Conservation (phyloP, 2,329 filamentous ascomycete species). For the Fonsecaea erecta region DNA sequence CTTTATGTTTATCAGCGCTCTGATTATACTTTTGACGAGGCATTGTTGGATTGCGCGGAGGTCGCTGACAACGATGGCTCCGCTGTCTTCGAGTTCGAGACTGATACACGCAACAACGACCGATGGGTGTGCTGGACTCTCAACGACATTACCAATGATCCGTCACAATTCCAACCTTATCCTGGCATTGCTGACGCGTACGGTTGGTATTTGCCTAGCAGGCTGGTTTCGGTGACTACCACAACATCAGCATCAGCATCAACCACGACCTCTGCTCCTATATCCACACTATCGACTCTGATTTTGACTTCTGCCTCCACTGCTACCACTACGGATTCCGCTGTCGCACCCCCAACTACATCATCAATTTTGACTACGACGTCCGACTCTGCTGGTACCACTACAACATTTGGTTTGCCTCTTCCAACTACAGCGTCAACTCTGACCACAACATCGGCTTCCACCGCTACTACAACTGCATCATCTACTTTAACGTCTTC, state of each 20-base stretch:
- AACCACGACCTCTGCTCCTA: not conserved
- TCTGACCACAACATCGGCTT: not conserved
- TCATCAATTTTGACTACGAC: not conserved
- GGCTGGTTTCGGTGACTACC: not conserved
- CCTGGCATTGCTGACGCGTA: conserved; percentile 13
- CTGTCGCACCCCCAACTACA: not conserved
- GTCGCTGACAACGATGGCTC: conserved; percentile 12
- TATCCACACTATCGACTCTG: not conserved
- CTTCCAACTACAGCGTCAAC: not conserved
- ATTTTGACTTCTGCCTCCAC: not conserved
- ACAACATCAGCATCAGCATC: not conserved
- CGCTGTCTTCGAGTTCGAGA: conserved; percentile 14
- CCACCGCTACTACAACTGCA: not conserved
- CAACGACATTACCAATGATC: conserved; percentile 14
- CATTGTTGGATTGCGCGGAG: conserved; percentile 1
- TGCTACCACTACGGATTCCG: not conserved
- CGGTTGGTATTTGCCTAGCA: conserved; percentile 13
- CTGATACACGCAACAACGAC: conserved; percentile 8
- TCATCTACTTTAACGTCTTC: not conserved
- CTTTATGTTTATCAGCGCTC: conserved; percentile 14
- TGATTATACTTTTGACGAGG: conserved; percentile 13
- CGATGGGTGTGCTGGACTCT: conserved; percentile 18
- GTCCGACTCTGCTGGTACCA: not conserved
- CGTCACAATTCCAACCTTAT: conserved; percentile 13
- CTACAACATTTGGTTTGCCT: not conserved